Conservation (phyloP, 164 flowering plant genomes). For the Magnolia officinalis region DNA sequence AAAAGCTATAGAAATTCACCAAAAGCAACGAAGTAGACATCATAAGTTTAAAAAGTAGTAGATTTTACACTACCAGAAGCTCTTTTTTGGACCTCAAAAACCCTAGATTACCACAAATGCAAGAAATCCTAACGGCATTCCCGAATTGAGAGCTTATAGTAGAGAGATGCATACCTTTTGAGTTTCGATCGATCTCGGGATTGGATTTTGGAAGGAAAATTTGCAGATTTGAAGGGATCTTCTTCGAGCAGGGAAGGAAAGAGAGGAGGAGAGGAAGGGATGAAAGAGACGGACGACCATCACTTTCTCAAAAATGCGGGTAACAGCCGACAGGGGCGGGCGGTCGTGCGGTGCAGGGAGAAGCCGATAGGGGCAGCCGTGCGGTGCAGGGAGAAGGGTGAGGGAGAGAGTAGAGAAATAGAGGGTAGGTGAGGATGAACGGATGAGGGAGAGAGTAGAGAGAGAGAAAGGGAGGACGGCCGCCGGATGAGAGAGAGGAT, state of each 20-base stretch:
- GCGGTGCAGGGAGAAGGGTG: too few species aligned
- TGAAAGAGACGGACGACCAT: slow-evolving; percentile 21
- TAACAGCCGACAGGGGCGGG: too few species aligned
- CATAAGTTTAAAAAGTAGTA: not conserved
- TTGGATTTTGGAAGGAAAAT: slow-evolving; percentile 6
- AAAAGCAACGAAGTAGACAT: not conserved
- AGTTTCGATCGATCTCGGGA: slow-evolving; percentile 4
- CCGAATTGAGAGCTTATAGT: not conserved
- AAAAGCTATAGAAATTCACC: not conserved
- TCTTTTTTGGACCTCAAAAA: not conserved
- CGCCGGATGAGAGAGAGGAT: too few species aligned
- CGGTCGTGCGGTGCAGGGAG: too few species aligned
- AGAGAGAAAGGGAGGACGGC: too few species aligned
- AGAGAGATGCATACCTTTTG: slow-evolving; percentile 10
- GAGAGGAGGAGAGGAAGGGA: slow-evolving; percentile 9
- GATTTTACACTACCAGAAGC: not conserved
- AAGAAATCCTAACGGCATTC: not conserved
- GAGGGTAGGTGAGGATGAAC: too few species aligned
- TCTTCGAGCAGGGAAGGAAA: not conserved
- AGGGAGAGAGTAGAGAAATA: too few species aligned
- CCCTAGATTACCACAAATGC: not conserved
- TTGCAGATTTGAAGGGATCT: slow-evolving; percentile 9
- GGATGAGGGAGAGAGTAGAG: too few species aligned
- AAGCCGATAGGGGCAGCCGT: too few species aligned
- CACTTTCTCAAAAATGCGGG: not conserved